These are phyloP conservation scores for Zelonia costaricensis DNA, from an alignment of 208 protist species.

Conservation along the genomic window DNA sequence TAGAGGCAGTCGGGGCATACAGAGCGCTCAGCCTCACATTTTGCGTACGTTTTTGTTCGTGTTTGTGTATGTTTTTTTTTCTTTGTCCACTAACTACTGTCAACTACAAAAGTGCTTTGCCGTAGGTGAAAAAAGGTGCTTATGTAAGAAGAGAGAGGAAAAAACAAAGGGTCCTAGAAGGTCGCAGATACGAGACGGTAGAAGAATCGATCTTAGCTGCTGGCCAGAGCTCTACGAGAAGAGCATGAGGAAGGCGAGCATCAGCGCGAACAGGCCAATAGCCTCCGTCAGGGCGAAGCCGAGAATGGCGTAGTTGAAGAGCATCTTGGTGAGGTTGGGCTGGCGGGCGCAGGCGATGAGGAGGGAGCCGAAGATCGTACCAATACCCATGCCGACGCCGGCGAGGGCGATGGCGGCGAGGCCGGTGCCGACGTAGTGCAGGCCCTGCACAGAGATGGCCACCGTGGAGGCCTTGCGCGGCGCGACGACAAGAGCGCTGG, in stretches of 20 bases:
- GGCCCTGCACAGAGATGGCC: conserved; percentile 87
- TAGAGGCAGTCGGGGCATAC: too few relatives aligned
- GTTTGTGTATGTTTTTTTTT: conserved; percentile 1
- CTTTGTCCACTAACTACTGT: conserved; percentile 3
- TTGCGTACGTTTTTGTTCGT: background rate
- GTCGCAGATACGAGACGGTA: conserved; percentile 3
- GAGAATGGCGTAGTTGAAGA: conserved; percentile 94
- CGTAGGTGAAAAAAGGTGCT: background rate
- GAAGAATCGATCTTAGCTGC: conserved; percentile 2
- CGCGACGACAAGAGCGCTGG: conserved; percentile 40
- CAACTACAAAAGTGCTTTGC: background rate
- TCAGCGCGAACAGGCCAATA: conserved; percentile 91
- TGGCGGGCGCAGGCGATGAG: conserved; percentile 88
- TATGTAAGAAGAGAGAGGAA: conserved; percentile 4
- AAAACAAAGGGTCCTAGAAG: conserved; percentile 11
- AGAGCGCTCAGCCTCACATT: too few relatives aligned
- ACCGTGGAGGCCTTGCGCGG: conserved; percentile 82
- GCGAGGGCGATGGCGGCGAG: conserved; percentile 90
- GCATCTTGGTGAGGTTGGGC: conserved; percentile 91
- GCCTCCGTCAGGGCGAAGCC: conserved; percentile 93
- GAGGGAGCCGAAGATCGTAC: conserved; percentile 88
- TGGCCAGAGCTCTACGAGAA: conserved; percentile 74
- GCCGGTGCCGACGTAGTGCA: conserved; percentile 92
- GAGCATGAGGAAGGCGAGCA: conserved; percentile 94
- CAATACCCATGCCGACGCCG: conserved; percentile 92